Conservation (phyloP, 139 green algal genomes). For the Chlamydomonas sp. region DNA sequence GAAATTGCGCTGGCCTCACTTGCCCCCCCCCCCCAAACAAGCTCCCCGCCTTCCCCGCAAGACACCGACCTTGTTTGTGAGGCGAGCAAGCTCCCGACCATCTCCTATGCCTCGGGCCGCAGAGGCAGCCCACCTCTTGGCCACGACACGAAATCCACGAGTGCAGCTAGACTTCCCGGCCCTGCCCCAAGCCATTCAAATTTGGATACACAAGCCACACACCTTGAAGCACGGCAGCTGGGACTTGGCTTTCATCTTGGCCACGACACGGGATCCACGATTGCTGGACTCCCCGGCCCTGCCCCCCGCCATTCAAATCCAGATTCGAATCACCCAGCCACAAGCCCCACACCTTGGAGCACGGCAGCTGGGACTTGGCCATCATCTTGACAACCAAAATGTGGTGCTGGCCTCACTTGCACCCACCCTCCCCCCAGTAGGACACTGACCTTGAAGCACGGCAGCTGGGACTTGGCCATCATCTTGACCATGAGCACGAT, state of each 20-base stretch:
- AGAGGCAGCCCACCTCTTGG: no score
- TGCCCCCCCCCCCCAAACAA: no score
- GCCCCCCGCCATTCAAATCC: neutral
- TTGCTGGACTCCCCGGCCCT: neutral
- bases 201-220: neutral
- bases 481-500: constrained; percentile 80
- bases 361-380: constrained; percentile 76
- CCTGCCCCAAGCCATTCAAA: neutral
- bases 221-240: constrained; percentile 93
- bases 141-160: neutral
- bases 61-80: no score
- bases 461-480: constrained; percentile 80
- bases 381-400: constrained; percentile 87
- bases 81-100: no score
- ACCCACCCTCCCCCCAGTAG: neutral
- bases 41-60: no score
- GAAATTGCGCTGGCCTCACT: no score
- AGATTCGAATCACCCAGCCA: neutral
- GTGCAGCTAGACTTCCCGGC: no score
- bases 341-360: constrained; percentile 74
- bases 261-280: neutral
- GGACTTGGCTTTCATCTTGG: constrained; percentile 69
- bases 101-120: no score
- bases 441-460: constrained; percentile 98
- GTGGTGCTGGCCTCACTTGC: neutral